Evolutionary conservation across 2,329 filamentous ascomycete genomes (phyloP), one percentile per base, ranked within the genome.

Genomic region (Trichoderma atroviride): DNA sequence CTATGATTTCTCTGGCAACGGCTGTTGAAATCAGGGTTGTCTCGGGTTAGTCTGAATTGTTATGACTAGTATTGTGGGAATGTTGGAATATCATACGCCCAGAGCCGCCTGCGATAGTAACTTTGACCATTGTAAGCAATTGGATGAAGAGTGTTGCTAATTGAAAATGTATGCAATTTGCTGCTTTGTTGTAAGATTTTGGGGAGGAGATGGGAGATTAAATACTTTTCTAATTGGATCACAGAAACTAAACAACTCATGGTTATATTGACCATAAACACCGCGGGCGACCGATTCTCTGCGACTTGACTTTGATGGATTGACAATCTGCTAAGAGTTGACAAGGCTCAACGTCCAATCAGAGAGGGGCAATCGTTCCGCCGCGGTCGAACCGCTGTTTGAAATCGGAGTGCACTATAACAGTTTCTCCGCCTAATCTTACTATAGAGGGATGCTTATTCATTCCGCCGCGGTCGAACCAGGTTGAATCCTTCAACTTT

Each of bases 1-100:
- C 85, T 27, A 88, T 76, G 11, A 89, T 74, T 73, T 87, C 86
- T 53, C 77, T 50, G 22, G 47, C 47, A 50, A 50, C 47, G n/a
- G 47, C 47, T 50, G 3, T 50, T 24, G 47, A 2, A 24, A 13
- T 13, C 3, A 24, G 5, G 24, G 13, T 13, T 22, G 10, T 24
- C 47, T 1, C 10, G 9, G 10, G 4, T 50, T 50, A 50, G 43
- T 6, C 10, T 4, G 3, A 22, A 1, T 22, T 10, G 4, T 47
- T 5, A 11, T 22, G n/a, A 6, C 3, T 22, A 19, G 9, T 5
- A 22, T 47, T 22, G 19, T 3, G 3, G 3, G 7, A 47, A 11
- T 22, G 4, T 47, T 47, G 43, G 19, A 43, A 47, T 3, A 47
- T 22, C 43, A 47, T 50, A 50, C 47, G n/a, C n/a, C 47, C 47